A percentile compares a stretch with the other conserved stretches of the same genome.
Conservation (phyloP, 768 basidiomycete species). For the Mrakia hoshinonis region DNA sequence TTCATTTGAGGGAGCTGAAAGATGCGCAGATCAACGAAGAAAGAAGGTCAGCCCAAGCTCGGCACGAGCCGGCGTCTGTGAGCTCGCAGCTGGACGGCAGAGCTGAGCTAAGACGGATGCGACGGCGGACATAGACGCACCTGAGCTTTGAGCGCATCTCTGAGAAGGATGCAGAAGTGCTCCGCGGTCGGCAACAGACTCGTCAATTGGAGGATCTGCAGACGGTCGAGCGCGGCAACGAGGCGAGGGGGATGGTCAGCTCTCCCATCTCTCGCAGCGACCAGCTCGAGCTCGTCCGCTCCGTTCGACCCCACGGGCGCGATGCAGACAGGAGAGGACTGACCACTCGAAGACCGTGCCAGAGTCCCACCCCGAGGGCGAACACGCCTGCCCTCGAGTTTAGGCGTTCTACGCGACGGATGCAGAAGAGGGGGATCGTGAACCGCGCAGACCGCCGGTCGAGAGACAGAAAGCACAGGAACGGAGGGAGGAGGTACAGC, state of each 20-base stretch:
- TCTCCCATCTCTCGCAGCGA: background rate
- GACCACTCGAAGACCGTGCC: slow-evolving; percentile 94
- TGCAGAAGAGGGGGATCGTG: slow-evolving; percentile 81
- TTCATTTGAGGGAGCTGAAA: slow-evolving; percentile 75
- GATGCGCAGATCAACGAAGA: background rate
- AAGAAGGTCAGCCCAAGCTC: background rate
- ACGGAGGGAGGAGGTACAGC: slow-evolving; percentile 77
- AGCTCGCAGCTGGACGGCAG: background rate
- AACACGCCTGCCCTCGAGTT: slow-evolving; percentile 92
- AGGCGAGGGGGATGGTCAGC: background rate
- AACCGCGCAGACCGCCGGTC: slow-evolving; percentile 88
- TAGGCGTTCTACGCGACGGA: slow-evolving; percentile 85
- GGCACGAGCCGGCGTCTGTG: background rate
- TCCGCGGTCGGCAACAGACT: slow-evolving; percentile 88
- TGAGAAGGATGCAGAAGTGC: slow-evolving; percentile 77
- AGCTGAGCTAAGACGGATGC: background rate
- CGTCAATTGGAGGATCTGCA: slow-evolving; percentile 72
- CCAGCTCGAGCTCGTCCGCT: background rate
- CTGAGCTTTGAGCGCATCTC: slow-evolving; percentile 75
- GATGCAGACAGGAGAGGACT: background rate
- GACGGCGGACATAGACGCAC: slow-evolving; percentile 45
- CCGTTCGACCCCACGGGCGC: background rate
- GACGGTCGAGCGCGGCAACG: slow-evolving; percentile 10
- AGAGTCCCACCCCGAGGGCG: slow-evolving; percentile 84
- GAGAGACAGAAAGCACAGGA: slow-evolving; percentile 77